Conservation (phyloP, 2,329 filamentous ascomycete species). For the Chaetomium sp. region DNA sequence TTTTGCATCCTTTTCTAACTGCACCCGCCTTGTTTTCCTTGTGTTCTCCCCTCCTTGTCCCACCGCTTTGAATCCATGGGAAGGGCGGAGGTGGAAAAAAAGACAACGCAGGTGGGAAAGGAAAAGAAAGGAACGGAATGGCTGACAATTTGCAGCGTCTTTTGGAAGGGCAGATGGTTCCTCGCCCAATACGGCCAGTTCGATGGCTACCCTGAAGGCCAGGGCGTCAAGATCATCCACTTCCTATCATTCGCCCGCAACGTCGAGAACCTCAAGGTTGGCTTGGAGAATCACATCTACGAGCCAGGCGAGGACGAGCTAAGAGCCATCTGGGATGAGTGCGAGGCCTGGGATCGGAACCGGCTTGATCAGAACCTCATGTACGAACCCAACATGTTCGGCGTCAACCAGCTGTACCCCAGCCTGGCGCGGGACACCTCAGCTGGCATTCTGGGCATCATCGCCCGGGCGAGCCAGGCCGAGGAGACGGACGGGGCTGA, state of each 20-base stretch:
- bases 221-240: slow-evolving; percentile 21
- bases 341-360: slow-evolving; percentile 11
- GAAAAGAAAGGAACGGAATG: neutral
- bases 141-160: slow-evolving; percentile 18
- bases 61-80: neutral
- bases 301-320: slow-evolving; percentile 16
- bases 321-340: slow-evolving; percentile 16
- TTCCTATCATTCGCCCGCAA: slow-evolving; percentile 26
- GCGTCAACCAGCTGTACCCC: slow-evolving; percentile 18
- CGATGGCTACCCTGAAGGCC: slow-evolving; percentile 26
- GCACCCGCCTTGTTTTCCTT: neutral
- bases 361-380: neutral
- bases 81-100: neutral
- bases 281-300: slow-evolving; percentile 25
- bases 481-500: neutral
- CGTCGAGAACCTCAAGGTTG: slow-evolving; percentile 25
- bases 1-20: neutral
- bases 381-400: neutral
- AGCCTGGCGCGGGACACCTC: slow-evolving; percentile 21
- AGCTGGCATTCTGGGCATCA: slow-evolving; percentile 19
- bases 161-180: slow-evolving; percentile 26
- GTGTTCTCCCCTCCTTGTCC: neutral
- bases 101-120: neutral
- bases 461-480: slow-evolving; percentile 10
- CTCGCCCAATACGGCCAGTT: slow-evolving; percentile 28